Percentiles rank a stretch among this genome's conserved stretches.
These are phyloP conservation scores for Neofusicoccum sp. DNA, from an alignment of 2,329 filamentous ascomycete species.

Conservation along the genomic window DNA sequence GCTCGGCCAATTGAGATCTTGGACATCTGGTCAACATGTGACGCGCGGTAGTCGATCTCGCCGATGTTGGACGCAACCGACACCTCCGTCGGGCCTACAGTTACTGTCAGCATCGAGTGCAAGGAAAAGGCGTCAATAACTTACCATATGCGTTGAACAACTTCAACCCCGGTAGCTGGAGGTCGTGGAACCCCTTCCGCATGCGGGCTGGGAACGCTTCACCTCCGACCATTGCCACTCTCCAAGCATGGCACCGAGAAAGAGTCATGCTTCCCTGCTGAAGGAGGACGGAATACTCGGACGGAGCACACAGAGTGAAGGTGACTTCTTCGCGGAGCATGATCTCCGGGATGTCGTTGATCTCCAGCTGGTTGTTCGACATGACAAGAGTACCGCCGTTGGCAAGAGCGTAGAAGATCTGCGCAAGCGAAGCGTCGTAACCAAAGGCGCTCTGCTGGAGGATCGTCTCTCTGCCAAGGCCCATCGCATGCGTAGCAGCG, in stretches of 20 bases:
- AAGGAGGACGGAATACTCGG: slow-evolving; percentile 40
- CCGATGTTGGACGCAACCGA: no score
- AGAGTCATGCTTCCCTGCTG: slow-evolving; percentile 24
- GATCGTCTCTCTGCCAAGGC: slow-evolving; percentile 45
- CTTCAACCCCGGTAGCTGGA: no score
- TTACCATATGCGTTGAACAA: no score
- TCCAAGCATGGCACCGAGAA: slow-evolving; percentile 25
- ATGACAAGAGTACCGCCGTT: slow-evolving; percentile 41
- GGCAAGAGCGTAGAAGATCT: slow-evolving; percentile 43
- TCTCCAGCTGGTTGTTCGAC: slow-evolving; percentile 20
- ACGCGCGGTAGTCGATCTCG: no score
- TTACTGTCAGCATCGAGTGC: no score
- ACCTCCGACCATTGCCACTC: slow-evolving; percentile 30
- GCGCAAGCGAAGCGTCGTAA: slow-evolving; percentile 42
- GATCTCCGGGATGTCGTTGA: slow-evolving; percentile 33
- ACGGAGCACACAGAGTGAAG: slow-evolving; percentile 41
- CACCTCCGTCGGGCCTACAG: no score
- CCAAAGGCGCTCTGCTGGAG: slow-evolving; percentile 46
- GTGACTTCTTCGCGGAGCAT: slow-evolving; percentile 39
- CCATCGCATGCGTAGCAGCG: slow-evolving; percentile 33
- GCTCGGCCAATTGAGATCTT: no score
- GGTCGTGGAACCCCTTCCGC: no score
- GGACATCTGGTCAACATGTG: no score
- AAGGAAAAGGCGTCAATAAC: no score
- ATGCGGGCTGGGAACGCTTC: slow-evolving; percentile 8